phyloP scores from a whole-genome alignment of 257 asterid species.

The Petunia axillaris region DNA sequence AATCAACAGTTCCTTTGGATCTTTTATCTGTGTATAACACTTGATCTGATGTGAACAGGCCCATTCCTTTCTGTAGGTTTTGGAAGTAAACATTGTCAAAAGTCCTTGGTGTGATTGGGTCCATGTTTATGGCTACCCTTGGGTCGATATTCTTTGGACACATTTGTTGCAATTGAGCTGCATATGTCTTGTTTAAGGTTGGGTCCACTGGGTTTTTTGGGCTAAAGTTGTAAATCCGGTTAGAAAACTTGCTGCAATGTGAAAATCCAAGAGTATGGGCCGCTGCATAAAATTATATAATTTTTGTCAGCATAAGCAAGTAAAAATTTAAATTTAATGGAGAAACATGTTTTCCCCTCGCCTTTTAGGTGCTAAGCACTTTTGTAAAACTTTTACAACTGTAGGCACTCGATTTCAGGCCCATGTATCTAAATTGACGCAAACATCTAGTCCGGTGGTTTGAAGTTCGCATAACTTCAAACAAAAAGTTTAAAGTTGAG shows the following conservation, averaged over 20 bases:
- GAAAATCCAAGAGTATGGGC: slow-evolving; percentile 85
- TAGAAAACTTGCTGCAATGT: slow-evolving; percentile 67
- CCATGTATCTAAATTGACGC: too few relatives aligned
- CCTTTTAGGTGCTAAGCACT: too few relatives aligned
- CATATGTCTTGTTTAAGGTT: slow-evolving; percentile 62
- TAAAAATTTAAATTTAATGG: too few relatives aligned
- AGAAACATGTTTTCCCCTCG: too few relatives aligned
- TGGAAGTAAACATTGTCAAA: slow-evolving; percentile 71
- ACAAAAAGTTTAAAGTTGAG: too few relatives aligned
- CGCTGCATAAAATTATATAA: slow-evolving; percentile 41
- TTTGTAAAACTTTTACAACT: too few relatives aligned
- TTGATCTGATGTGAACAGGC: slow-evolving; percentile 85
- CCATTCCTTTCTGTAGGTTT: slow-evolving; percentile 68
- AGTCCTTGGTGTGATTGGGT: slow-evolving; percentile 62
- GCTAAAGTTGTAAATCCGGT: slow-evolving; percentile 70
- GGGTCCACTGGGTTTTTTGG: slow-evolving; percentile 64
- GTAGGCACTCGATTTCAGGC: too few relatives aligned
- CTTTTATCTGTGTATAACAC: slow-evolving; percentile 65
- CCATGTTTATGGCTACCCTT: slow-evolving; percentile 66
- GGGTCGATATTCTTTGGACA: slow-evolving; percentile 73
- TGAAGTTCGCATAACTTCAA: too few relatives aligned
- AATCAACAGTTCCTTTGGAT: slow-evolving; percentile 46
- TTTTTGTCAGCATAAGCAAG: too few relatives aligned
- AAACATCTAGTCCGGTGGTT: too few relatives aligned
- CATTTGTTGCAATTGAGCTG: slow-evolving; percentile 46